phyloP scores from a whole-genome alignment of 169 alveolate genomes.

The Perkinsus olseni region DNA sequence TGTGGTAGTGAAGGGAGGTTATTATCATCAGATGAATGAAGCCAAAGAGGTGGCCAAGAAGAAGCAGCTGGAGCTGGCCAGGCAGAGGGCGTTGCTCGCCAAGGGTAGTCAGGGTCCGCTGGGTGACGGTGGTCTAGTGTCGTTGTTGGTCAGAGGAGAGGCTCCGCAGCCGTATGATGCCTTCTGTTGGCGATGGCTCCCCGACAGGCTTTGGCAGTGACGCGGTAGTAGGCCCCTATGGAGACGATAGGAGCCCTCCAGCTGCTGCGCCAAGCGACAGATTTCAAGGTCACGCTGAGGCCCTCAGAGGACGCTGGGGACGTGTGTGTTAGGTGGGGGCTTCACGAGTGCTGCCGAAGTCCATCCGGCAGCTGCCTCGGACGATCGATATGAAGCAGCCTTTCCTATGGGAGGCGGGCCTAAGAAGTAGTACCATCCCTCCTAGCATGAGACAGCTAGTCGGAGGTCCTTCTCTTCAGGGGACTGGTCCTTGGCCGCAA shows the following conservation, averaged over 20 bases:
- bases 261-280: too few species aligned
- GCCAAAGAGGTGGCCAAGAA: neutral
- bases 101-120: neutral
- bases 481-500: neutral
- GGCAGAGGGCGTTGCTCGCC: neutral
- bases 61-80: neutral
- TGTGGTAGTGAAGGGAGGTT: neutral
- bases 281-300: too few species aligned
- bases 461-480: neutral
- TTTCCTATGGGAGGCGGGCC: neutral
- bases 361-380: neutral
- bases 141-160: neutral
- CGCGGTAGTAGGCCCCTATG: neutral
- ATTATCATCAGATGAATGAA: neutral
- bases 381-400: neutral
- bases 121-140: neutral
- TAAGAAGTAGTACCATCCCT: neutral
- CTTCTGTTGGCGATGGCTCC: neutral
- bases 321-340: neutral
- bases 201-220: neutral
- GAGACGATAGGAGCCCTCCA: neutral
- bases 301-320: too few species aligned
- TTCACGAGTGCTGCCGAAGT: neutral
- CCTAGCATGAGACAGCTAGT: neutral
- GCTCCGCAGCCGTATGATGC: neutral